These are phyloP conservation scores for Zymoseptoria pseudotritici DNA, from an alignment of 2,329 filamentous ascomycete genomes.

Conservation along the genomic window DNA sequence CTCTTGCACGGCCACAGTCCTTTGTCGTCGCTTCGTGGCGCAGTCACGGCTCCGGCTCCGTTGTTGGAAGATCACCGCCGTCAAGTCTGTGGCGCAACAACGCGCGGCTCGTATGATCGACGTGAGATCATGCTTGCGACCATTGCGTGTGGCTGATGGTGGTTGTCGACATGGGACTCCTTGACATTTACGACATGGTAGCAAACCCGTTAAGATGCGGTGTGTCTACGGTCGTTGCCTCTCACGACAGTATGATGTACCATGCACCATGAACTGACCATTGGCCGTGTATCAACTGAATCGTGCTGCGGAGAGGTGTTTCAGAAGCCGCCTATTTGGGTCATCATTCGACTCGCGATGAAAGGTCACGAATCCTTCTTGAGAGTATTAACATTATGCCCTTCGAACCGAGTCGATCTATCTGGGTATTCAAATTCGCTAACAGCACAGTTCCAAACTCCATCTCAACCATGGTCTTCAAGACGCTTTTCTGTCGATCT, in stretches of 20 bases:
- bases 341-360: background rate
- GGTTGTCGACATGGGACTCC: background rate
- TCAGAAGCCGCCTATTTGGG: background rate
- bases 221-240: background rate
- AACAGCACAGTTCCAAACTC: background rate
- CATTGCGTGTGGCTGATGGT: background rate
- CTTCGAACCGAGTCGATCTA: conserved; percentile 4
- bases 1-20: background rate
- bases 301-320: background rate
- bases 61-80: background rate
- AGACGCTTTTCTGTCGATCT: background rate
- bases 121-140: background rate
- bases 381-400: background rate
- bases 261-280: background rate
- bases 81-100: background rate
- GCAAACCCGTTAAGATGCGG: background rate
- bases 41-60: background rate
- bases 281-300: background rate
- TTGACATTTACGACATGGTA: background rate
- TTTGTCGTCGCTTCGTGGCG: background rate
- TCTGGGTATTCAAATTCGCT: conserved; percentile 6
- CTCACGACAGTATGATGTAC: background rate
- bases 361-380: background rate
- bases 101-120: background rate
- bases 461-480: background rate